Base-by-base conservation (phyloP, 1,139 yeast genomes). In the Saccharomycopsis crataegensis region DNA sequence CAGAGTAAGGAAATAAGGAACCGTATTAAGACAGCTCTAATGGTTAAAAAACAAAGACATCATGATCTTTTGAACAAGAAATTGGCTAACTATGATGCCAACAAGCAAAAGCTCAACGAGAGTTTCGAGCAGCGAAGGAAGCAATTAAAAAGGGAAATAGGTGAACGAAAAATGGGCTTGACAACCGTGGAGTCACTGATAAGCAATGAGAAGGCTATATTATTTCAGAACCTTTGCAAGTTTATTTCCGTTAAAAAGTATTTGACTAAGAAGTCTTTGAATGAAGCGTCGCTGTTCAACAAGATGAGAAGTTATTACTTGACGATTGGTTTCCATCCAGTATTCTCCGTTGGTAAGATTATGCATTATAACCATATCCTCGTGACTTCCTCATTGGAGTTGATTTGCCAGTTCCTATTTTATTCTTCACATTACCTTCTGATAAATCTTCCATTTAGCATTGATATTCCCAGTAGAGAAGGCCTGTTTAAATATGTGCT, bases 341-440 rank as follows among this genome's bases (percentile, higher is more conserved):
- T 56, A n/a, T 14, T 56, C 14, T 43, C 58, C 7, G 38, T 56
- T 14, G 42, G 46, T 31, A 48, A 48, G 17, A 44, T 51, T 12
- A 48, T 51, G n/a, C n/a, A 43, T 2, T 51, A 53, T 28, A 49
- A 43, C 16, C 36, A 43, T 16, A 44, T 16, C 17, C 16, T 51
- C 9, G 33, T 54, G 9, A 48, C 46, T 6, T 42, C 51, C 2
- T 48, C 57, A 14, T 41, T 56, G 11, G 58, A 56, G 37, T 14
- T 43, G n/a, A 11, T 56, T n/a, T 51, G 58, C 17, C 58, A 43
- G 47, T 56, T 56, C 41, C 11, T 56, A 8, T 43, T 45, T 17
- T 54, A 48, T 34, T 11, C 49, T 14, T 43, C 53, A 6, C 49
- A 54, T 31, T 56, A 56, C 28, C 33, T 51, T 12, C 42, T 37